These are phyloP conservation scores for Malus sieversii DNA, from an alignment of 306 rosid species.

Conservation along the genomic window DNA sequence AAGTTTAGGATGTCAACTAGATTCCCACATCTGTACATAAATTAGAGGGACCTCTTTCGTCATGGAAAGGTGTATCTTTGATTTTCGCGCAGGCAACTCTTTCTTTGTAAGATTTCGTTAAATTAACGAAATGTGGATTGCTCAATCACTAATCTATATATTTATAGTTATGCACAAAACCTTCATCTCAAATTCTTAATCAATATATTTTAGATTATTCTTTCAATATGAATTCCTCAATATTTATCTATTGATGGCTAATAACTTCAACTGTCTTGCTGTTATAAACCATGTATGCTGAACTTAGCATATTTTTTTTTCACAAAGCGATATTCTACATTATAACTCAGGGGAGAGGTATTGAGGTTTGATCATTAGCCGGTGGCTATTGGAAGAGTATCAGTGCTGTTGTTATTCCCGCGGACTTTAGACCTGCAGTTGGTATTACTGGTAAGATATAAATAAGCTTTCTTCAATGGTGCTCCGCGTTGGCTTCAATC, in stretches of 20 bases:
- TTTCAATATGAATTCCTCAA: too few species aligned
- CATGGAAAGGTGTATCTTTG: neutral
- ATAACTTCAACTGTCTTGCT: too few species aligned
- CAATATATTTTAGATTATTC: too few species aligned
- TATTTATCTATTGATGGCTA: too few species aligned
- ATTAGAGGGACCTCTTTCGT: neutral
- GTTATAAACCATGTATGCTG: neutral
- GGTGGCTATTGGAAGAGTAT: neutral
- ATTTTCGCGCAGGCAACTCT: neutral
- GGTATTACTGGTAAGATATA: neutral
- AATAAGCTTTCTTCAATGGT: neutral
- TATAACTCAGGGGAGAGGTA: too few species aligned
- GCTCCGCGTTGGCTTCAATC: neutral
- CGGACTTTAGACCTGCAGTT: neutral
- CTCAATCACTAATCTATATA: neutral
- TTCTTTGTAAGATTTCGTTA: neutral
- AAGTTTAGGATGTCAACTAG: slow-evolving; percentile 24
- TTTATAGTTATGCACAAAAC: too few species aligned
- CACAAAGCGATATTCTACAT: too few species aligned
- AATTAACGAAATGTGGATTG: neutral
- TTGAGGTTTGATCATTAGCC: neutral
- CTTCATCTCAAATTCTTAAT: too few species aligned
- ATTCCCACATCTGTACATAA: slow-evolving; percentile 9
- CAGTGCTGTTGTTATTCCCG: neutral
- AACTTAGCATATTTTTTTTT: too few species aligned